Evolutionary conservation across 257 asterid species (phyloP).

Genomic region (Solanum virginianum): DNA sequence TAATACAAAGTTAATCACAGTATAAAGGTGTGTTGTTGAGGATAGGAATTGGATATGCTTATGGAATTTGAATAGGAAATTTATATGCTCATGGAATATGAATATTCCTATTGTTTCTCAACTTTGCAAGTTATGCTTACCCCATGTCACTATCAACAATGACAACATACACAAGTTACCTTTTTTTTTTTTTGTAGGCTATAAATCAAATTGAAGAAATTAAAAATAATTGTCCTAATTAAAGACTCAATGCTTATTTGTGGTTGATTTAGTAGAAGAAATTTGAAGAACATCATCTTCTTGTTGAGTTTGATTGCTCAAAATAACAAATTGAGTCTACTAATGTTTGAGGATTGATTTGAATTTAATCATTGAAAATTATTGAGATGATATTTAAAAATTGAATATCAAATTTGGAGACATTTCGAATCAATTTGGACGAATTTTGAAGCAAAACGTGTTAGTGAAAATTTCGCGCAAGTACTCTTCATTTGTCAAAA

Average conservation of each 20-base stretch:
- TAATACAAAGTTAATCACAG: neutral
- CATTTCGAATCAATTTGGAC: no score
- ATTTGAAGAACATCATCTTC: neutral
- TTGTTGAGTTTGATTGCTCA: neutral
- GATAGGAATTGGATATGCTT: neutral
- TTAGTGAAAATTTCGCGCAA: no score
- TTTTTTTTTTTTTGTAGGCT: neutral
- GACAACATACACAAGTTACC: neutral
- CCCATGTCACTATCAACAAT: neutral
- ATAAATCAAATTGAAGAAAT: neutral
- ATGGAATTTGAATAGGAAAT: neutral
- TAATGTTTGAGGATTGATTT: no score
- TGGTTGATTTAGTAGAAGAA: neutral
- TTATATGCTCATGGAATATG: neutral
- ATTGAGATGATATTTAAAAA: no score
- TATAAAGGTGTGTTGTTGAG: neutral
- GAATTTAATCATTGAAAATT: no score
- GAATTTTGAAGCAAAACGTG: no score
- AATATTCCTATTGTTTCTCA: neutral
- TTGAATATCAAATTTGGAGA: no score
- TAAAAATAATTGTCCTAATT: neutral
- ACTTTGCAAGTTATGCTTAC: neutral
- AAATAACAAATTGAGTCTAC: no score
- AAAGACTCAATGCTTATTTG: neutral
- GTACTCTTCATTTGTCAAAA: no score